These are phyloP conservation scores for Mikania micrantha DNA, from an alignment of 129 eudicot species.

Conservation along the genomic window DNA sequence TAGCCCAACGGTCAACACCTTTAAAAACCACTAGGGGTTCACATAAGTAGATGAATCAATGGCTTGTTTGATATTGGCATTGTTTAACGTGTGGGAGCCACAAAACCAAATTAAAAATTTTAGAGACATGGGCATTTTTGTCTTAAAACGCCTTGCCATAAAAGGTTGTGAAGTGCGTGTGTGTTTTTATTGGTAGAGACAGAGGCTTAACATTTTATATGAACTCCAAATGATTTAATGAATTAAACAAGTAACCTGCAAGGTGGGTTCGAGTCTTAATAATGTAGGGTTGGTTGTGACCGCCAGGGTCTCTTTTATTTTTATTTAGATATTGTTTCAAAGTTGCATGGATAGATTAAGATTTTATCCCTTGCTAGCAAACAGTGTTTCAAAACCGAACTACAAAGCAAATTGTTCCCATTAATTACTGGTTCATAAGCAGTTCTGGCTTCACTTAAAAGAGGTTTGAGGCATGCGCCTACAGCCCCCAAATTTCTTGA, in stretches of 20 bases:
- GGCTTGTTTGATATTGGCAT: background rate
- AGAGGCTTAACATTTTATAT: background rate
- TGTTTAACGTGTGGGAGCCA: constrained; percentile 8
- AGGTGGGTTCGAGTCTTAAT: background rate
- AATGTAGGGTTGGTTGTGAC: too few relatives aligned
- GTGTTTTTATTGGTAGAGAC: too few relatives aligned
- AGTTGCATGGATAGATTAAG: background rate
- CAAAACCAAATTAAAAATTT: background rate
- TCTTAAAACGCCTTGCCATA: constrained; percentile 13
- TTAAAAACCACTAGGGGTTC: background rate
- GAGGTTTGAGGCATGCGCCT: too few relatives aligned
- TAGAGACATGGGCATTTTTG: constrained; percentile 17
- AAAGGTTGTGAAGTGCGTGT: constrained; percentile 12
- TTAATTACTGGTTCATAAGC: too few relatives aligned
- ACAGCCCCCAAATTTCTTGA: too few relatives aligned
- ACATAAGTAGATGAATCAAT: background rate
- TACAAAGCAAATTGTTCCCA: too few relatives aligned
- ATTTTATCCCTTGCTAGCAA: too few relatives aligned
- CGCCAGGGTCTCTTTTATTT: background rate
- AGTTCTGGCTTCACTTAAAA: too few relatives aligned
- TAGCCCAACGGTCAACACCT: background rate
- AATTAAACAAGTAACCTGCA: background rate
- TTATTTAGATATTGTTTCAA: background rate
- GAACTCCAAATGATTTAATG: background rate
- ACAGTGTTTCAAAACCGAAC: too few relatives aligned